phyloP scores from a whole-genome alignment of 2,329 filamentous ascomycete genomes.

The Helotiales sp. region DNA sequence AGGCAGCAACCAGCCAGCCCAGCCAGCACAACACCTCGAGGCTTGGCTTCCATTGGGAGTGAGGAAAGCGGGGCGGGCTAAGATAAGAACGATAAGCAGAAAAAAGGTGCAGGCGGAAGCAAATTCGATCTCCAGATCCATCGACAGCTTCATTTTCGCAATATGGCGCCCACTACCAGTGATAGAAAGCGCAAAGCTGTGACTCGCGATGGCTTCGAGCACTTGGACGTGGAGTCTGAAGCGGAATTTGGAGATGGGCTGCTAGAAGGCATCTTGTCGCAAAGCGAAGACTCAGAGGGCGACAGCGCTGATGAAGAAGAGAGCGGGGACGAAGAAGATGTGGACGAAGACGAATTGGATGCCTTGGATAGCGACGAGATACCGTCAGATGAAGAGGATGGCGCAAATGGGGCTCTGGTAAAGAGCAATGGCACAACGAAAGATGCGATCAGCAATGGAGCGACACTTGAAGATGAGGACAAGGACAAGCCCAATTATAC shows the following conservation, averaged over 20 bases:
- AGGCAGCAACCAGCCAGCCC: no score
- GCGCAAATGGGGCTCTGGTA: constrained; percentile 47
- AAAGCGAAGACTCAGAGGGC: constrained; percentile 62
- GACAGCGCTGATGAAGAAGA: constrained; percentile 53
- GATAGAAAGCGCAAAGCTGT: constrained; percentile 67
- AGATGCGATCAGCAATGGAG: constrained; percentile 24
- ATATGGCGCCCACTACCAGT: constrained; percentile 39
- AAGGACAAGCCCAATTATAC: constrained; percentile 55
- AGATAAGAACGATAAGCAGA: constrained; percentile 1
- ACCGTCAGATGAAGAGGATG: constrained; percentile 46
- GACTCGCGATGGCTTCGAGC: constrained; percentile 55
- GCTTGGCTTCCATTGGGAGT: no score
- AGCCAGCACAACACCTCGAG: neutral
- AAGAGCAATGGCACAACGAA: constrained; percentile 48
- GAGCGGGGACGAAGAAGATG: constrained; percentile 51
- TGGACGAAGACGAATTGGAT: constrained; percentile 47
- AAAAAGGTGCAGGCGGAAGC: neutral
- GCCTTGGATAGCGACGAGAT: constrained; percentile 56
- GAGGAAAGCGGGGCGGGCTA: neutral
- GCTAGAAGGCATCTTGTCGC: constrained; percentile 61
- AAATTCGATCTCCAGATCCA: neutral
- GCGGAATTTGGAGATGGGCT: constrained; percentile 62
- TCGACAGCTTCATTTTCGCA: constrained; percentile 18
- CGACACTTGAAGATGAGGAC: constrained; percentile 40
- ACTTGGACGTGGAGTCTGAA: constrained; percentile 59